A percentile compares a stretch with the other conserved stretches of the same genome.
These are phyloP conservation scores for Alternaria gansuensis DNA, from an alignment of 2,329 filamentous ascomycete genomes.

Conservation along the genomic window DNA sequence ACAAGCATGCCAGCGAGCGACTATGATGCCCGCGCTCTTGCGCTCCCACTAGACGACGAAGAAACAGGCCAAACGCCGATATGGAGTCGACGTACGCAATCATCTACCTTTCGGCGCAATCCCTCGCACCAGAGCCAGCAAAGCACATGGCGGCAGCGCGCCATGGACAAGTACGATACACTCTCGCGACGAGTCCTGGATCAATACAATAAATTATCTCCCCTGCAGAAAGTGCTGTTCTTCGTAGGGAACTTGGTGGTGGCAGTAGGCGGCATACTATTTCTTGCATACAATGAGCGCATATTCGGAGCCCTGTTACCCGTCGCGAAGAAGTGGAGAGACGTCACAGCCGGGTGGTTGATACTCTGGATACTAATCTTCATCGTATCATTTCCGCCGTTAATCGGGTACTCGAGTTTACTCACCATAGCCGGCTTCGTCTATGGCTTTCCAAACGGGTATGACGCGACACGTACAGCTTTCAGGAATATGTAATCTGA, in stretches of 20 bases:
- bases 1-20: conserved; percentile 54
- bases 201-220: conserved; percentile 65
- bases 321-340: conserved; percentile 78
- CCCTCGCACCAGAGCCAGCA: conserved; percentile 43
- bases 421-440: conserved; percentile 75
- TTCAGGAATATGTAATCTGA: neutral
- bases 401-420: conserved; percentile 86
- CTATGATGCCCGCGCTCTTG: conserved; percentile 64
- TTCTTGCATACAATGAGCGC: conserved; percentile 78
- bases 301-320: conserved; percentile 81
- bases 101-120: conserved; percentile 50
- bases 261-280: conserved; percentile 69
- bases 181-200: conserved; percentile 58
- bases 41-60: conserved; percentile 60
- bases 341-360: conserved; percentile 73
- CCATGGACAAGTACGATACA: conserved; percentile 56
- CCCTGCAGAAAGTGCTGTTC: conserved; percentile 69
- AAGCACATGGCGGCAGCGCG: conserved; percentile 51
- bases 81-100: conserved; percentile 60
- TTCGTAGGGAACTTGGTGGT: conserved; percentile 60
- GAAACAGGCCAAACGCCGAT: conserved; percentile 60
- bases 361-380: conserved; percentile 81
- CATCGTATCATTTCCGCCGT: conserved; percentile 80
- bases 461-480: conserved; percentile 54
- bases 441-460: conserved; percentile 76